Evolutionary conservation across 225 moss, liverwort and hornwort species (phyloP).

Genomic region (Sphagnum contortum): DNA sequence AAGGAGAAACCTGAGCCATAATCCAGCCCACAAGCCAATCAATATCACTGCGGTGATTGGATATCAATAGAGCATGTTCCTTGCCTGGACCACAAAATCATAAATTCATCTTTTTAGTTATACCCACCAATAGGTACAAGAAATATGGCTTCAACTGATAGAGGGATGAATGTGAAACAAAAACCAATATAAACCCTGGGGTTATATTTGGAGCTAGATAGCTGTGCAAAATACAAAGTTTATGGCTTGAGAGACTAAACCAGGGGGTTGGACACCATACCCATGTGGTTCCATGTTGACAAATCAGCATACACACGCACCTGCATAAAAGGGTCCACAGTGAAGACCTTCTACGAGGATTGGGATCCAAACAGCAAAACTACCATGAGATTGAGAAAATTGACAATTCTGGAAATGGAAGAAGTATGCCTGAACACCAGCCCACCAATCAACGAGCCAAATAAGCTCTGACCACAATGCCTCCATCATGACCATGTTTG

Average conservation of each 20-base stretch:
- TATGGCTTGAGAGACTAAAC: no score
- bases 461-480: slow-evolving; percentile 89
- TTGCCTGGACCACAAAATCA: slow-evolving; percentile 42
- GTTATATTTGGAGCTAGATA: no score
- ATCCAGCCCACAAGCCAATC: slow-evolving; percentile 99
- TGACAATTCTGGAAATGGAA: neutral
- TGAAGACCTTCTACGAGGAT: neutral
- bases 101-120: no score
- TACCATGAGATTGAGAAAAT: neutral
- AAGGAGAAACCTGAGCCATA: slow-evolving; percentile 55
- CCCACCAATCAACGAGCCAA: slow-evolving; percentile 98
- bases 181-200: no score
- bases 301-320: slow-evolving; percentile 51
- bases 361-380: neutral
- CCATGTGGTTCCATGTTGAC: slow-evolving; percentile 48
- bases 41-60: slow-evolving; percentile 89
- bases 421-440: slow-evolving; percentile 51
- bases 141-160: no score
- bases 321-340: slow-evolving; percentile 23
- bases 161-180: no score
- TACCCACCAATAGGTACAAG: no score
- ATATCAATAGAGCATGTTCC: slow-evolving; percentile 82
- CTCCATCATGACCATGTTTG: slow-evolving; percentile 77
- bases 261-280: slow-evolving; percentile 24
- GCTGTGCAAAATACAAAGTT: no score